These are phyloP conservation scores for Tuber borchii DNA, from an alignment of 495 filamentous ascomycete genomes.

Conservation along the genomic window DNA sequence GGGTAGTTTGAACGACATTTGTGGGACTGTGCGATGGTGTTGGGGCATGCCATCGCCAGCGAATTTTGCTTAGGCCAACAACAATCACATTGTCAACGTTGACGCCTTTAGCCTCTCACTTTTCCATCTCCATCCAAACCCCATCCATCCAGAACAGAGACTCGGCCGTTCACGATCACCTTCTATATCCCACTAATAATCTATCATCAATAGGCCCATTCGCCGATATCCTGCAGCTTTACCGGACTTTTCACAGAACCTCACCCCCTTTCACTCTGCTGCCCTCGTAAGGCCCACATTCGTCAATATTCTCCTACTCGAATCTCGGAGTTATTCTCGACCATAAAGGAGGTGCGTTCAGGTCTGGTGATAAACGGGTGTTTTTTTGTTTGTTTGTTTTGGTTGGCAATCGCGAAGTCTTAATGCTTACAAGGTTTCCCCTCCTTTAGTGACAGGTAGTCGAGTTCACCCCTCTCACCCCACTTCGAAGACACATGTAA, in stretches of 20 bases:
- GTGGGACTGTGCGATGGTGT: too few species aligned
- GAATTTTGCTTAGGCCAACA: background rate
- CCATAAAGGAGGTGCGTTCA: background rate
- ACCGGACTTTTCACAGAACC: background rate
- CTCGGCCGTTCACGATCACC: background rate
- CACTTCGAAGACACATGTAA: background rate
- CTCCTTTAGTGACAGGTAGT: background rate
- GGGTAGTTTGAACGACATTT: background rate
- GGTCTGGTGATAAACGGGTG: background rate
- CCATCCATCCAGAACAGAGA: conserved; percentile 1
- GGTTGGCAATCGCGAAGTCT: background rate
- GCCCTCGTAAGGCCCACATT: background rate
- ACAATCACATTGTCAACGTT: conserved; percentile 1
- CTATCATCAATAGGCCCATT: background rate
- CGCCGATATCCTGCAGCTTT: background rate
- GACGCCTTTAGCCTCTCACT: background rate
- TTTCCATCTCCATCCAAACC: conserved; percentile 3
- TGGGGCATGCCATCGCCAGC: too few species aligned
- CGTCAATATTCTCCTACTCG: background rate
- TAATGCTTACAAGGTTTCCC: conserved; percentile 1
- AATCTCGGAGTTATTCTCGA: background rate
- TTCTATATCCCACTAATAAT: background rate
- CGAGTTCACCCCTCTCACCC: conserved; percentile 2
- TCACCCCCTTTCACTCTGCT: background rate
- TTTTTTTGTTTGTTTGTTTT: background rate